Conservation (phyloP, 78 protist species). For the Polysphondylium violaceum region DNA sequence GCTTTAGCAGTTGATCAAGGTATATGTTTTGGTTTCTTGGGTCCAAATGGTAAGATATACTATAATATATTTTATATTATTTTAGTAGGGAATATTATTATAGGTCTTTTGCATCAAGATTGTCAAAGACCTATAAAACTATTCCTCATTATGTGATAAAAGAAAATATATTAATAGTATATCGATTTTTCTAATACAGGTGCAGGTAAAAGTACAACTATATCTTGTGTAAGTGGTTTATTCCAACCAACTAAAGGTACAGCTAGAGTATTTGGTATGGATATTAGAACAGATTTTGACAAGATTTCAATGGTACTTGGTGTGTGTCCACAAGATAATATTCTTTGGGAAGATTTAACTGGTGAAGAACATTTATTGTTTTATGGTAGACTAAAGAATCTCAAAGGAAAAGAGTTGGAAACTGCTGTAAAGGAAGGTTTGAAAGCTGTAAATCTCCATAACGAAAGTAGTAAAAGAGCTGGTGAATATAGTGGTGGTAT, state of each 20-base stretch:
- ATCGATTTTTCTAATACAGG: too few relatives aligned
- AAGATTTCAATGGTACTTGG: conserved; percentile 87
- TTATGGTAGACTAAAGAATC: conserved; percentile 81
- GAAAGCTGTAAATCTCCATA: conserved; percentile 47
- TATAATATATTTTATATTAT: too few relatives aligned
- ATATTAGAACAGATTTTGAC: conserved; percentile 47
- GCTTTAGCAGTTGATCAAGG: conserved; percentile 66
- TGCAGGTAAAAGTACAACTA: conserved; percentile 95
- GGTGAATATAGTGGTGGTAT: conserved; percentile 92
- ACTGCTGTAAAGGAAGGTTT: conserved; percentile 24
- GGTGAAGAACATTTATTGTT: conserved; percentile 86
- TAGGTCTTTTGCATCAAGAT: too few relatives aligned
- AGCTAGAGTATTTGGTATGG: conserved; percentile 80
- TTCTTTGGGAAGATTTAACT: conserved; percentile 89
- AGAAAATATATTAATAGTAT: too few relatives aligned
- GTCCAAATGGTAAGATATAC: too few relatives aligned
- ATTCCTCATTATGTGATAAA: too few relatives aligned
- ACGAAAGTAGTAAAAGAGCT: conserved; percentile 31
- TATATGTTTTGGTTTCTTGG: conserved; percentile 93
- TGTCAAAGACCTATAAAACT: too few relatives aligned
- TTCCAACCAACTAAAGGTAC: conserved; percentile 76
- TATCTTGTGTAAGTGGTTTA: conserved; percentile 80
- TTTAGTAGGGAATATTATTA: too few relatives aligned
- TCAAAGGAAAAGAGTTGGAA: neutral
- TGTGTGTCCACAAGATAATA: conserved; percentile 93